Conservation (phyloP, 2,329 filamentous ascomycete species). For the Lecanicillium sp. region DNA sequence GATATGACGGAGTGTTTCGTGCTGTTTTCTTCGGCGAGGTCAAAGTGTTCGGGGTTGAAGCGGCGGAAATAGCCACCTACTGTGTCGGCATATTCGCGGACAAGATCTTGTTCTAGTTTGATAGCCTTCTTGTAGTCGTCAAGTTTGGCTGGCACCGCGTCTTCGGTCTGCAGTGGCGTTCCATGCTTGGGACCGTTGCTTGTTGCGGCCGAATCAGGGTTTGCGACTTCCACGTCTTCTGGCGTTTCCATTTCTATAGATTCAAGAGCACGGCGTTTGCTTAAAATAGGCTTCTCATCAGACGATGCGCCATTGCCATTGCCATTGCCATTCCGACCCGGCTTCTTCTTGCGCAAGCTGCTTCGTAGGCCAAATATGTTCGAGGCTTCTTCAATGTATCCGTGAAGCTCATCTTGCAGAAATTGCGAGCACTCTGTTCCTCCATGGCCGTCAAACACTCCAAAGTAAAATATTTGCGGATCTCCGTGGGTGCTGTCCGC, state of each 20-base stretch:
- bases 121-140: slow-evolving; percentile 53
- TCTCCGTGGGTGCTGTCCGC: slow-evolving; percentile 77
- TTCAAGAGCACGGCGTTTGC: slow-evolving; percentile 19
- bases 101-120: slow-evolving; percentile 60
- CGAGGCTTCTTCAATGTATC: slow-evolving; percentile 79
- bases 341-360: slow-evolving; percentile 49
- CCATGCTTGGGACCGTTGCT: slow-evolving; percentile 28
- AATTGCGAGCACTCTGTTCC: slow-evolving; percentile 84
- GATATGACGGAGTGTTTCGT: slow-evolving; percentile 37
- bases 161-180: slow-evolving; percentile 26
- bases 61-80: slow-evolving; percentile 92
- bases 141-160: slow-evolving; percentile 39
- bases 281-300: slow-evolving; percentile 24
- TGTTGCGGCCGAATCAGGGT: slow-evolving; percentile 23
- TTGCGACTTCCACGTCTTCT: slow-evolving; percentile 31
- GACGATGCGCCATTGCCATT: slow-evolving; percentile 11
- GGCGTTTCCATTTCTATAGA: slow-evolving; percentile 41
- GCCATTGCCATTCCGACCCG: slow-evolving; percentile 20
- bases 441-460: slow-evolving; percentile 91
- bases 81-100: slow-evolving; percentile 70
- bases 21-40: slow-evolving; percentile 24
- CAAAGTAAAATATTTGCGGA: slow-evolving; percentile 96
- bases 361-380: slow-evolving; percentile 69
- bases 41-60: slow-evolving; percentile 76
- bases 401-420: slow-evolving; percentile 73